phyloP scores from a whole-genome alignment of 495 filamentous ascomycete genomes.

The Xylaria flabelliformis region DNA sequence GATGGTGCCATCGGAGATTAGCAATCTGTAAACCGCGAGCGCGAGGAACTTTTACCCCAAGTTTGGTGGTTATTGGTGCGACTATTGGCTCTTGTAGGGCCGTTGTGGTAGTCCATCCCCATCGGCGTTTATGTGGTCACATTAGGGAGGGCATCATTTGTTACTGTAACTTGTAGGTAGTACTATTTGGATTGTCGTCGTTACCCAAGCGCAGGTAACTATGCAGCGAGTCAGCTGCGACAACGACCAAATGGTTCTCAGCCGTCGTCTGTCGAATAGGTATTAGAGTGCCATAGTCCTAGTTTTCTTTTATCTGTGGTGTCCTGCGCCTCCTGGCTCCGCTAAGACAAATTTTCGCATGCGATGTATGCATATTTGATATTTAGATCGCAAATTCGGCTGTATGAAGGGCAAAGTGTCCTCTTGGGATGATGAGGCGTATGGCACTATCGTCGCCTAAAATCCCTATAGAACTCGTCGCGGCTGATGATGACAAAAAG shows the following conservation, averaged over 20 bases:
- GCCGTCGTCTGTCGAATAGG: neutral
- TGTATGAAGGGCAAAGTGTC: neutral
- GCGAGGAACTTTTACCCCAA: neutral
- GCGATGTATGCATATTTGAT: conserved; percentile 2
- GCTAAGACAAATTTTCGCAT: neutral
- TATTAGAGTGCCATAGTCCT: neutral
- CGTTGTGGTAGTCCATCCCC: neutral
- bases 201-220: neutral
- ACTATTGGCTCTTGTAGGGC: neutral
- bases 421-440: neutral
- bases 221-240: conserved; percentile 3
- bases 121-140: neutral
- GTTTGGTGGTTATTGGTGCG: neutral
- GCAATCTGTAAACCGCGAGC: neutral
- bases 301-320: neutral
- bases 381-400: conserved; percentile 7
- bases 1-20: neutral
- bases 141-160: neutral
- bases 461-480: neutral
- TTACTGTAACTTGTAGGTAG: conserved; percentile 13
- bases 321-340: neutral
- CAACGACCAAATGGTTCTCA: neutral
- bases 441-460: neutral
- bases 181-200: conserved; percentile 15
- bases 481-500: conserved; percentile 18